Evolutionary conservation across 306 rosid species (phyloP).

Genomic region (Sicyos baderoa): DNA sequence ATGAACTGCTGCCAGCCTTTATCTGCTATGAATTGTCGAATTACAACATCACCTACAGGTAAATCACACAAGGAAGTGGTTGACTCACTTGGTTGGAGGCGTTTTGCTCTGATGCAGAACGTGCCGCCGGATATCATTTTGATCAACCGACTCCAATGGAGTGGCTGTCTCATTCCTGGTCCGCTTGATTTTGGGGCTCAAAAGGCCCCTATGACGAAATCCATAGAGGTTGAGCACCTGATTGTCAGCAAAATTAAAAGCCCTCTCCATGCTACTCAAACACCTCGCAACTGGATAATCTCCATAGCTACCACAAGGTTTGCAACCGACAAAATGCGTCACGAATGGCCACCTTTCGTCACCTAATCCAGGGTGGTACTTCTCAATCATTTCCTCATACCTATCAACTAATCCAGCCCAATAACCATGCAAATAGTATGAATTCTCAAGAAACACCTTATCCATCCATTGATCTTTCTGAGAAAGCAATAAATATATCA

Average conservation of each 20-base stretch:
- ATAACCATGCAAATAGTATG: conserved; percentile 87
- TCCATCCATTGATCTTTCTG: conserved; percentile 80
- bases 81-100: conserved; percentile 41
- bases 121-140: conserved; percentile 68
- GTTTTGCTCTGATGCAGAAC: conserved; percentile 27
- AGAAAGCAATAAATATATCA: conserved; percentile 76
- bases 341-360: conserved; percentile 99
- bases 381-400: conserved; percentile 94
- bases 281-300: conserved; percentile 94
- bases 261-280: conserved; percentile 94
- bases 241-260: conserved; percentile 90
- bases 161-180: conserved; percentile 75
- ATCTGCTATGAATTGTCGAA: conserved; percentile 17
- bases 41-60: conserved; percentile 35
- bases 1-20: conserved; percentile 16
- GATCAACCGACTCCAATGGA: conserved; percentile 68
- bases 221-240: conserved; percentile 89
- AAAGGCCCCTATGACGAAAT: conserved; percentile 74
- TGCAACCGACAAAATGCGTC: conserved; percentile 95
- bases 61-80: neutral
- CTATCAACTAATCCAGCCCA: conserved; percentile 98
- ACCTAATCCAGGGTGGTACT: conserved; percentile 89
- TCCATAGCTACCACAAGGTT: conserved; percentile 98
- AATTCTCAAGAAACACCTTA: conserved; percentile 84
- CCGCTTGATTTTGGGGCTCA: conserved; percentile 91